Base-by-base conservation (phyloP, 306 rosid genomes). In the Ochetophila trinervis region DNA sequence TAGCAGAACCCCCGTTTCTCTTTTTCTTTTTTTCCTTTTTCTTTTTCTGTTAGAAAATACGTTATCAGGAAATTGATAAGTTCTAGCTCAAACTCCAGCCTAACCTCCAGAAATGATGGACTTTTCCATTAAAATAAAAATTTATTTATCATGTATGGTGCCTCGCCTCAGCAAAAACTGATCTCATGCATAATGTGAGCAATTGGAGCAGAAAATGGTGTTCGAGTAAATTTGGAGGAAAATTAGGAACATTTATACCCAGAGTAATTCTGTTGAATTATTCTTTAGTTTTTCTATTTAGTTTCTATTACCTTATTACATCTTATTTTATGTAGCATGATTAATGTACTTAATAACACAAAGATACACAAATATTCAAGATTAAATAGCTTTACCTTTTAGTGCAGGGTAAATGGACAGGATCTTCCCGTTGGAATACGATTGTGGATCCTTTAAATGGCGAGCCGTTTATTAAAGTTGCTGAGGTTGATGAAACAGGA, bases 381-480 rank as follows among this genome's bases (percentile, higher is more conserved):
- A 30, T 48, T 17, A 40, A n/a, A 6, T 68, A 19, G 67, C 16
- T 72, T 72, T 62, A 65, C 78, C 17, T 72, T 81, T 78, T 78
- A 93, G 98, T 93, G 82, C 89, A 89, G 79, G 98, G 98, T 70
- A 89, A 89, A 82, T 93, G 98, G 98, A 67, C 71, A 30, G 76
- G 79, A 71, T 75, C 97, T 54, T 69, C 88, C 19, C 71, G 67
- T 66, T 83, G 82, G 91, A 90, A 74, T 58, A 87, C 91, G 9
- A 8, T 93, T 60, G 40, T 86, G 76, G 98, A 93, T 80, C 98
- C 98, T 56, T 80, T 93, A 69, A 93, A 93, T 68, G 98, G 98
- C 74, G 98, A 93, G 17, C 83, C 97, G 40, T 93, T 93, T 75
- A 93, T 93, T 67, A 89, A 78, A 82, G 80, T 90, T 74, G 89